phyloP scores from a whole-genome alignment of 129 eudicot genomes.

The Flaveria brownii region DNA sequence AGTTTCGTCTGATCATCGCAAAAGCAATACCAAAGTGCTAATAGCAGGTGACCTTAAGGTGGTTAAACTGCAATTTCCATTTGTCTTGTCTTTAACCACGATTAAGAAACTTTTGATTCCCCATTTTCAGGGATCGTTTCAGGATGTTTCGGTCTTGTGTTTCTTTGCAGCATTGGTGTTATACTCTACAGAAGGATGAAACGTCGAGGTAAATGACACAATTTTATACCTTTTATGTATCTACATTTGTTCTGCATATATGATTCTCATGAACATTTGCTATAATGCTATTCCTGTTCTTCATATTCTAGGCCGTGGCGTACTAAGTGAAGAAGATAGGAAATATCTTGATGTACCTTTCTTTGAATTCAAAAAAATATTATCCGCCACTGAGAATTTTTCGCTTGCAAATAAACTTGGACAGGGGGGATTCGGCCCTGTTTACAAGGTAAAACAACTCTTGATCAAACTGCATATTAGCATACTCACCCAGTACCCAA shows the following conservation, averaged over 20 bases:
- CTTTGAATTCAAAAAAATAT: conserved; percentile 36
- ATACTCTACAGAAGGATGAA: conserved; percentile 25
- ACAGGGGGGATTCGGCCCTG: conserved; percentile 47
- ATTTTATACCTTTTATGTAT: not conserved
- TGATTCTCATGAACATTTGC: not conserved
- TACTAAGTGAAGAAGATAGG: conserved; percentile 41
- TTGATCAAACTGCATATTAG: conserved; percentile 43
- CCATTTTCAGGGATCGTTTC: conserved; percentile 23
- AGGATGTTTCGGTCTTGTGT: conserved; percentile 14
- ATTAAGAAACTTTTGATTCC: not conserved
- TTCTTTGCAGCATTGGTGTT: conserved; percentile 33
- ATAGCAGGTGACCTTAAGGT: conserved; percentile 11
- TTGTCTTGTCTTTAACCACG: not conserved
- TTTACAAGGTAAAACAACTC: conserved; percentile 14
- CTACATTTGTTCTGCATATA: not conserved
- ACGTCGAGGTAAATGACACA: conserved; percentile 25
- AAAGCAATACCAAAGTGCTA: conserved; percentile 16
- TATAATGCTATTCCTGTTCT: not conserved
- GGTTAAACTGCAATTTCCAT: not conserved
- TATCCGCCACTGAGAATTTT: conserved; percentile 42
- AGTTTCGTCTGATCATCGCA: conserved; percentile 5
- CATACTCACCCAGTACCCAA: conserved; percentile 31
- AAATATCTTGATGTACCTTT: conserved; percentile 45
- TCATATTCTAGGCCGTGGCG: not conserved
- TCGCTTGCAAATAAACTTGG: conserved; percentile 47